A percentile compares a stretch with the other conserved stretches of the same genome.
Conservation (phyloP, 768 basidiomycete species). For the Boletus patriciae region DNA sequence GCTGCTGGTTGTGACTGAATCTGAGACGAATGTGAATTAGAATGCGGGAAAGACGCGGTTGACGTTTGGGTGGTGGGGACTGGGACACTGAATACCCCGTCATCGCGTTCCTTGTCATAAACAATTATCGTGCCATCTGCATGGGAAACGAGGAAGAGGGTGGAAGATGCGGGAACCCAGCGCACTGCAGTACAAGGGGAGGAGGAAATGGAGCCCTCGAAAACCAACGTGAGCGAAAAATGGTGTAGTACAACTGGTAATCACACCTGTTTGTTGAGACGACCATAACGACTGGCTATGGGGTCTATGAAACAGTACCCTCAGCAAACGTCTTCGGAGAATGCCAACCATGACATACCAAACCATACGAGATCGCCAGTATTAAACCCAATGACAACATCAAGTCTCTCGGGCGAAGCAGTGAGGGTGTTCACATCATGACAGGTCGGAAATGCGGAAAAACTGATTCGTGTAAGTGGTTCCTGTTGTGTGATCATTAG, state of each 20-base stretch:
- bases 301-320: constrained; percentile 52
- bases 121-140: constrained; percentile 87
- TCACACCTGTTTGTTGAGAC: constrained; percentile 81
- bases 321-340: background rate
- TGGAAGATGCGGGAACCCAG: constrained; percentile 81
- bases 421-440: constrained; percentile 84
- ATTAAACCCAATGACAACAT: constrained; percentile 87
- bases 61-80: constrained; percentile 43
- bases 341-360: constrained; percentile 48
- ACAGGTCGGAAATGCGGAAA: constrained; percentile 86
- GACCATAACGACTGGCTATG: constrained; percentile 74
- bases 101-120: constrained; percentile 90
- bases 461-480: constrained; percentile 79
- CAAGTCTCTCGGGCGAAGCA: constrained; percentile 73
- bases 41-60: constrained; percentile 27
- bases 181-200: constrained; percentile 87
- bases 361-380: constrained; percentile 98
- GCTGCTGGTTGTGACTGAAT: constrained; percentile 29
- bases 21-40: constrained; percentile 28
- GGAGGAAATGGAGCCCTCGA: constrained; percentile 71
- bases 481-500: constrained; percentile 55
- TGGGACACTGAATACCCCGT: constrained; percentile 69
- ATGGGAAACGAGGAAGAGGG: constrained; percentile 83
- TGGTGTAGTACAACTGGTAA: background rate
- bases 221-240: constrained; percentile 10